Conservation (phyloP, 2,329 filamentous ascomycete species). For the Emergomyces pasteurianus region DNA sequence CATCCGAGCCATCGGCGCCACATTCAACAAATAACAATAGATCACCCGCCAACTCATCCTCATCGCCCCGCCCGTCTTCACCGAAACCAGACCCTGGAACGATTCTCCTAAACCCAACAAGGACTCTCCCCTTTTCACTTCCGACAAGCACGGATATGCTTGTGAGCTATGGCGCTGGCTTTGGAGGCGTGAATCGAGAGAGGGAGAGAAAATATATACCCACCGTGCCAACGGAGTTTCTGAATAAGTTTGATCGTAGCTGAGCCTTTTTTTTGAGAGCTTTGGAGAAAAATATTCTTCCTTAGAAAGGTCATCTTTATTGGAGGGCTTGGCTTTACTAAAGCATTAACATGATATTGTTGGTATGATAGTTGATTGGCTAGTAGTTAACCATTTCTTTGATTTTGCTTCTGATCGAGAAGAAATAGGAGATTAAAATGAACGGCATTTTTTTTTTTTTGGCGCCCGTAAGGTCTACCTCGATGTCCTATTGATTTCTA, state of each 20-base stretch:
- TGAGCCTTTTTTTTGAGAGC: not conserved
- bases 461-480: not conserved
- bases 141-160: slow-evolving; percentile 97
- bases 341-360: not conserved
- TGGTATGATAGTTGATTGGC: not conserved
- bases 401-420: not conserved
- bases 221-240: slow-evolving; percentile 84
- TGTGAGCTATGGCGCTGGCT: slow-evolving; percentile 84
- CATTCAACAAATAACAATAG: not conserved
- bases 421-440: not conserved
- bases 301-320: not conserved
- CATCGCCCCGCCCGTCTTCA: slow-evolving; percentile 12
- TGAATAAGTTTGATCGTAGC: slow-evolving; percentile 65
- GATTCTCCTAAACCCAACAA: slow-evolving; percentile 72
- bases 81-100: slow-evolving; percentile 9
- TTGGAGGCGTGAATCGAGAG: slow-evolving; percentile 84
- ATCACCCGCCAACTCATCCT: slow-evolving; percentile 13
- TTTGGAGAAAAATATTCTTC: not conserved
- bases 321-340: not conserved
- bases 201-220: slow-evolving; percentile 91
- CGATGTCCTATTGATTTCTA: not conserved
- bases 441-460: not conserved
- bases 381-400: not conserved
- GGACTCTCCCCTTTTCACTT: slow-evolving; percentile 90
- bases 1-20: slow-evolving; percentile 6